Evolutionary conservation across 352 stramenopile genomes (phyloP).

Genomic region (Pythium dissimile): DNA sequence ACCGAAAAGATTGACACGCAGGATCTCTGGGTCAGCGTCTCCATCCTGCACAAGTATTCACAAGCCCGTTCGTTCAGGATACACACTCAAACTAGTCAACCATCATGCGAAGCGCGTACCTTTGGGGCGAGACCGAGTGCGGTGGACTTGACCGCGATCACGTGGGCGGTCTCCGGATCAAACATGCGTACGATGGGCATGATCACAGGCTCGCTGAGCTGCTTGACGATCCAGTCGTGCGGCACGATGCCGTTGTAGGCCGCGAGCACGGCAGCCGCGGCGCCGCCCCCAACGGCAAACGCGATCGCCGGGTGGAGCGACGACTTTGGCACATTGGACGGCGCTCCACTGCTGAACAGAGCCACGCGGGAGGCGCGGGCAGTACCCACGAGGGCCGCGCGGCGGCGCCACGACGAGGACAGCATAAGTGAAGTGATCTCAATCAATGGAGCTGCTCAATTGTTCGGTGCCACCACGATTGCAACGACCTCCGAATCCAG

Average conservation of each 20-base stretch:
- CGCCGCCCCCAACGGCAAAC: constrained; percentile 31
- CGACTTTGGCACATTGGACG: constrained; percentile 4
- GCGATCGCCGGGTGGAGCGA: constrained; percentile 21
- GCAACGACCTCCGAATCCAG: background rate
- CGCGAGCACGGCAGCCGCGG: constrained; percentile 48
- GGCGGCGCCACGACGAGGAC: constrained; percentile 4
- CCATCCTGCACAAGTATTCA: constrained; percentile 28
- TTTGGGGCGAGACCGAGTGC: constrained; percentile 73
- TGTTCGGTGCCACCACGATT: constrained; percentile 10
- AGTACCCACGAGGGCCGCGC: constrained; percentile 3
- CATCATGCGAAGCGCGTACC: constrained; percentile 12
- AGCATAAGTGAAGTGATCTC: constrained; percentile 7
- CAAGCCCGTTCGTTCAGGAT: background rate
- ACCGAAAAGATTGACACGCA: constrained; percentile 53
- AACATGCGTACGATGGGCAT: constrained; percentile 80
- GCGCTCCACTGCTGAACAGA: constrained; percentile 20
- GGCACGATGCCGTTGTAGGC: constrained; percentile 65
- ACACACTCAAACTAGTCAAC: background rate
- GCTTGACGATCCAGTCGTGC: constrained; percentile 70
- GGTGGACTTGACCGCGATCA: constrained; percentile 75
- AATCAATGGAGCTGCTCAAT: constrained; percentile 11
- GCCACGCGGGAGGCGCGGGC: background rate
- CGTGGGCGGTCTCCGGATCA: constrained; percentile 85
- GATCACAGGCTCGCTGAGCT: constrained; percentile 64
- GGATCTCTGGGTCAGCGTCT: constrained; percentile 42